These are phyloP conservation scores for Echeveria elegans DNA, from an alignment of 164 flowering plant species.

Conservation along the genomic window DNA sequence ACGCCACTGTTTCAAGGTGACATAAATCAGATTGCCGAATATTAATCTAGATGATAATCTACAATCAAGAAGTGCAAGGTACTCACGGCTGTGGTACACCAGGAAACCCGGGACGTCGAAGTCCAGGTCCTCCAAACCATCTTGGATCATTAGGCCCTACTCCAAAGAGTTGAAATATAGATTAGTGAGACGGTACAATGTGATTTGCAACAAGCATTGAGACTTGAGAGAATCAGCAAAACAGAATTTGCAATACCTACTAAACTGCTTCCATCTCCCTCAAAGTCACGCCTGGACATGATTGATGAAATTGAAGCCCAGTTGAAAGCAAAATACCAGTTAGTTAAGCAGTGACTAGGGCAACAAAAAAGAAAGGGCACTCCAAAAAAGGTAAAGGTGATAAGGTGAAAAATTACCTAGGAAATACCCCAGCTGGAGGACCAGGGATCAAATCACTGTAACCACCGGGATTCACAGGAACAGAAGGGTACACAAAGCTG, in stretches of 20 bases:
- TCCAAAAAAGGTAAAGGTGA: neutral
- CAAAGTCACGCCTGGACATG: constrained; percentile 39
- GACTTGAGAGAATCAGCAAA: neutral
- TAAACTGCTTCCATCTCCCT: constrained; percentile 50
- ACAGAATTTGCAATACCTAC: constrained; percentile 35
- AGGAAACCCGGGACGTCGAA: constrained; percentile 24
- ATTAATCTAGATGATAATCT: neutral
- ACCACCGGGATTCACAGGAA: constrained; percentile 42
- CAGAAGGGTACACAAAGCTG: constrained; percentile 41
- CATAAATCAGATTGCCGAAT: constrained; percentile 9
- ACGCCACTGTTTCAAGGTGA: constrained; percentile 37
- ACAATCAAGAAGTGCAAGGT: constrained; percentile 7
- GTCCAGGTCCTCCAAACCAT: constrained; percentile 34
- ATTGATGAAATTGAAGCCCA: constrained; percentile 9
- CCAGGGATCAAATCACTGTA: constrained; percentile 58
- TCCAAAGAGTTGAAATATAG: constrained; percentile 9
- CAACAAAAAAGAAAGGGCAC: neutral
- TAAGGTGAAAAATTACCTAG: constrained; percentile 32
- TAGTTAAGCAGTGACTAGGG: neutral
- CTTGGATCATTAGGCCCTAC: constrained; percentile 77
- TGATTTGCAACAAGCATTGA: neutral
- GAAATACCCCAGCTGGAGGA: constrained; percentile 65
- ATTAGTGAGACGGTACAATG: neutral
- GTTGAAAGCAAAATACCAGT: neutral
- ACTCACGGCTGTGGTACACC: constrained; percentile 36